These are phyloP conservation scores for Candida anglica DNA, from an alignment of 805 yeast genomes.

Conservation along the genomic window DNA sequence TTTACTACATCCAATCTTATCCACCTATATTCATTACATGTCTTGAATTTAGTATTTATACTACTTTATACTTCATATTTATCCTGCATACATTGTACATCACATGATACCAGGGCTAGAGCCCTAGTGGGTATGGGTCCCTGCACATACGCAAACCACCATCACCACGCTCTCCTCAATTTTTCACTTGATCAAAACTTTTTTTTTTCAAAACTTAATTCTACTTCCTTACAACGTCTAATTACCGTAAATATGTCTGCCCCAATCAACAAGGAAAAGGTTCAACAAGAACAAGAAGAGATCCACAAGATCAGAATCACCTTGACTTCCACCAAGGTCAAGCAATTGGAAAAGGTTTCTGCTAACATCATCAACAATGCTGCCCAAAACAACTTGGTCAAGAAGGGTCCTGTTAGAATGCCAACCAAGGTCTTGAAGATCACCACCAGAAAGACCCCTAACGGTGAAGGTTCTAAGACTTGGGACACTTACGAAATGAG, in stretches of 20 bases:
- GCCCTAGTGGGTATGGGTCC: too few relatives aligned
- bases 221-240: constrained; percentile 40
- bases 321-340: constrained; percentile 97
- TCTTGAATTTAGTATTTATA: too few relatives aligned
- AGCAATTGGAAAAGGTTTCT: constrained; percentile 96
- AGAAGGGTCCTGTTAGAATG: constrained; percentile 99
- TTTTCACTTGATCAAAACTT: too few relatives aligned
- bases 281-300: constrained; percentile 75
- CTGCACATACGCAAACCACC: too few relatives aligned
- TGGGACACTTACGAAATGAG: constrained; percentile 99
- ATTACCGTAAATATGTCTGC: constrained; percentile 59
- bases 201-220: too few relatives aligned
- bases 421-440: constrained; percentile 98
- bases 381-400: constrained; percentile 71
- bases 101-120: too few relatives aligned
- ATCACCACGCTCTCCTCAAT: too few relatives aligned
- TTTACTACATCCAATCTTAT: too few relatives aligned
- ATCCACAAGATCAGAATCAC: constrained; percentile 98
- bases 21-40: too few relatives aligned
- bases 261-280: constrained; percentile 77
- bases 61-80: too few relatives aligned
- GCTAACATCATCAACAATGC: constrained; percentile 88
- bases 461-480: constrained; percentile 99
- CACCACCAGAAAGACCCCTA: constrained; percentile 99
- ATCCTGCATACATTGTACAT: too few relatives aligned